A percentile compares a stretch with the other conserved stretches of the same genome.
Evolutionary conservation across 2,329 filamentous ascomycete genomes (phyloP).

Genomic region (Neonectria coccinea): DNA sequence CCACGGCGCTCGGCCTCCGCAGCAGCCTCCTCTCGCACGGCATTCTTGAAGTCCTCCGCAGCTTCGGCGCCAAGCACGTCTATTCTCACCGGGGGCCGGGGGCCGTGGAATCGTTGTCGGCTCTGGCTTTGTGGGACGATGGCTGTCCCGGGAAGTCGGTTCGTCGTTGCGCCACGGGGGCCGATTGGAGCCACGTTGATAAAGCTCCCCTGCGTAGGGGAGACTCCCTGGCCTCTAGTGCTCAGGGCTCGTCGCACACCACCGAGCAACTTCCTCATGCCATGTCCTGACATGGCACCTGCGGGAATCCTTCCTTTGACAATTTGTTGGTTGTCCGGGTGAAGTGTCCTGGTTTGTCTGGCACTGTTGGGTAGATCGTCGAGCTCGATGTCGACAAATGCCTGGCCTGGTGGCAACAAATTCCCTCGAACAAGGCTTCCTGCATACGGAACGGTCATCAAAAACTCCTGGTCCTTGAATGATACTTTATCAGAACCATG

Average conservation of each 20-base stretch:
- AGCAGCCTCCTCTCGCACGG: conserved; percentile 73
- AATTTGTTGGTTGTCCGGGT: conserved; percentile 52
- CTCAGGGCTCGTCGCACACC: conserved; percentile 87
- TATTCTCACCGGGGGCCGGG: conserved; percentile 72
- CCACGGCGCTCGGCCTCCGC: conserved; percentile 49
- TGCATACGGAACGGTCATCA: conserved; percentile 75
- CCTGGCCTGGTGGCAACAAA: conserved; percentile 82
- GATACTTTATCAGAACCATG: conserved; percentile 64
- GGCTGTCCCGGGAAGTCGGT: conserved; percentile 69
- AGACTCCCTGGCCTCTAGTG: conserved; percentile 61
- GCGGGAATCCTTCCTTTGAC: conserved; percentile 62
- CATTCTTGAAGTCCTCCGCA: conserved; percentile 81
- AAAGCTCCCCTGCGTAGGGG: conserved; percentile 60
- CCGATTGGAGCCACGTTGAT: conserved; percentile 62
- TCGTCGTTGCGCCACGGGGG: conserved; percentile 65
- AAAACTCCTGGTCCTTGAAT: conserved; percentile 67
- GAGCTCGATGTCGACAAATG: conserved; percentile 78
- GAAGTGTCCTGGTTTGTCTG: conserved; percentile 67
- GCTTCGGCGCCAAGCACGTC: conserved; percentile 85
- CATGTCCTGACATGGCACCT: conserved; percentile 74
- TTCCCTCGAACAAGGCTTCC: conserved; percentile 91
- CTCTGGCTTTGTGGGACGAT: conserved; percentile 70
- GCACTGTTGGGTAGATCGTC: conserved; percentile 61
- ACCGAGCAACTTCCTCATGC: conserved; percentile 87
- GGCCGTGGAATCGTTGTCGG: conserved; percentile 56